Base-by-base conservation (phyloP, 108 stramenopile genomes). In the Skeletonema tropicum region DNA sequence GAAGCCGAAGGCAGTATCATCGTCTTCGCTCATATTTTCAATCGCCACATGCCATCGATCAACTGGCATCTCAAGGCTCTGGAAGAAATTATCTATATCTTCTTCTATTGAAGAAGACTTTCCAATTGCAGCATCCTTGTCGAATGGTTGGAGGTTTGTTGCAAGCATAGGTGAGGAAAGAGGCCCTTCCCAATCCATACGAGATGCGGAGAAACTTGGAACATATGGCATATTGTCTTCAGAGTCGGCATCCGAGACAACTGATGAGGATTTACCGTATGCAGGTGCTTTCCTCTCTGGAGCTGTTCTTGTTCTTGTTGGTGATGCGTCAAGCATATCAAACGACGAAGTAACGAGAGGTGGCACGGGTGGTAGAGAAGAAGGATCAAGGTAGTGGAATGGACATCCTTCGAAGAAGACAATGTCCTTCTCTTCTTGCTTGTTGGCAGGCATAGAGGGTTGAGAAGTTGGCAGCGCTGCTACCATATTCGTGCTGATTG, bases 311-410 rank as follows among this genome's bases (percentile, higher is more conserved):
- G 48, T 49, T 29, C 26, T 29, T 29, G 26, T 29, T 29, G 26
- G 26, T 49, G 48, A 12, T 41, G 39, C 6, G 14, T 49, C 48
- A 21, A 49, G 19, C 6, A 49, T 19, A 21, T 49, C 48, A 21
- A 49, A 49, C 0, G 48, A 49, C 19, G 48, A 17, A 19, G 48
- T 19, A 49, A 5, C 48, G 19, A 49, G 48, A 46, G 61, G 35
- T 59, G 59, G 59, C 26, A 39, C 66, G 19, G 55, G 57, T 61
- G 41, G 32, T 36, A 80, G 61, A 5, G 48, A 63, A 30, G 32
- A 60, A 11, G 76, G 74, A 26, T 83, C 82, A 25, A 86, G 74
- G 69, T 83, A 82, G 60, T 83, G 85, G 74, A 86, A 86, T 12
- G 77, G 74, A 29, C 60, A 66, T 66, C 85, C 85, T 59, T 83